phyloP scores from a whole-genome alignment of 2,329 filamentous ascomycete species.

The Aureobasidium sp. region DNA sequence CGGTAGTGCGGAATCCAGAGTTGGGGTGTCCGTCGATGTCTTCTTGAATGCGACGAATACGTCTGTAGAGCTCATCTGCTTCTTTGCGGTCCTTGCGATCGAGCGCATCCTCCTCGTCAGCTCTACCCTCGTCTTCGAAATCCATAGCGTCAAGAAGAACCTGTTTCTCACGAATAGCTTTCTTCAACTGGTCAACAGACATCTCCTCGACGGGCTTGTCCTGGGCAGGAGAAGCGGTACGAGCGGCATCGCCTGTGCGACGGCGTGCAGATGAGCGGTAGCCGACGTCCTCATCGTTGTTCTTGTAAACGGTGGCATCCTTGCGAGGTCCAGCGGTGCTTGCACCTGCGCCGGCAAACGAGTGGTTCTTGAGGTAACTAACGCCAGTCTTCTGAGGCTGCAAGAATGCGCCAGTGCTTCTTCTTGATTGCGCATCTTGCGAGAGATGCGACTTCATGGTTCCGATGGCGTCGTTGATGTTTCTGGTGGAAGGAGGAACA shows the following conservation, averaged over 20 bases:
- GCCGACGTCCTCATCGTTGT: constrained; percentile 76
- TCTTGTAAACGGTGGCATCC: constrained; percentile 93
- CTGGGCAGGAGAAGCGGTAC: constrained; percentile 71
- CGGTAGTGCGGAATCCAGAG: constrained; percentile 56
- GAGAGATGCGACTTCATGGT: constrained; percentile 84
- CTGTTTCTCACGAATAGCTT: constrained; percentile 90
- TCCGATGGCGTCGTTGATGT: constrained; percentile 86
- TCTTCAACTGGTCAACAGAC: constrained; percentile 76
- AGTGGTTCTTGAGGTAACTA: constrained; percentile 93
- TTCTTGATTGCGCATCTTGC: constrained; percentile 80
- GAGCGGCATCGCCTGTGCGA: constrained; percentile 56
- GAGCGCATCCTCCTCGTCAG: constrained; percentile 84
- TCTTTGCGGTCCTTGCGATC: constrained; percentile 86
- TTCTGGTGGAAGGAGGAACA: constrained; percentile 86
- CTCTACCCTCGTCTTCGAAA: constrained; percentile 82
- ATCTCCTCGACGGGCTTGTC: constrained; percentile 68
- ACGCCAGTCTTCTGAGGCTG: constrained; percentile 96
- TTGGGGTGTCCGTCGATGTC: constrained; percentile 91
- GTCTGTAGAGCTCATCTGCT: constrained; percentile 86
- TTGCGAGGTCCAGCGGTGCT: constrained; percentile 59
- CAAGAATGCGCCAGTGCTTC: constrained; percentile 79
- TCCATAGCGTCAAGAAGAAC: constrained; percentile 92
- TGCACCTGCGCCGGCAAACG: constrained; percentile 57
- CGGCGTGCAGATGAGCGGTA: constrained; percentile 92
- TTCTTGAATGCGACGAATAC: constrained; percentile 83